Percentiles rank a stretch among this genome's conserved stretches.
phyloP scores from a whole-genome alignment of 305 asterid genomes.

The Fraxinus ornus region DNA sequence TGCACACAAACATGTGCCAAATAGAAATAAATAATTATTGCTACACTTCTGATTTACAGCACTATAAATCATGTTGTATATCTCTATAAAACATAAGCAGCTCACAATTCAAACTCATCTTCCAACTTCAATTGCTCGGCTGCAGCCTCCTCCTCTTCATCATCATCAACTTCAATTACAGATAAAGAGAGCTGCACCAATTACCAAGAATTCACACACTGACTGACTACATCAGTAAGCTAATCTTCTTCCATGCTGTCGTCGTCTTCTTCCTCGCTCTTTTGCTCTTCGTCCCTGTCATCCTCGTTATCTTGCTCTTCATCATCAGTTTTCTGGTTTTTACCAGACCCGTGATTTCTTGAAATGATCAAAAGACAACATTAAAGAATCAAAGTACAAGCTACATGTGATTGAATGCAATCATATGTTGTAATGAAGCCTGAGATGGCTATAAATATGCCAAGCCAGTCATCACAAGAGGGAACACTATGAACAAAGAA shows the following conservation, averaged over 20 bases:
- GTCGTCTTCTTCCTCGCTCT: constrained; percentile 4
- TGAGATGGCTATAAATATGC: neutral
- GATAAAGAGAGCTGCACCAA: neutral
- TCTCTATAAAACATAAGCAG: too few species aligned
- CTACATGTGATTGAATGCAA: neutral
- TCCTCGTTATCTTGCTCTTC: constrained; percentile 27
- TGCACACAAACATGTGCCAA: neutral
- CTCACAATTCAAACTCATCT: too few species aligned
- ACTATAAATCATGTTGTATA: too few species aligned
- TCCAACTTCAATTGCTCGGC: too few species aligned
- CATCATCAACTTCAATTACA: neutral
- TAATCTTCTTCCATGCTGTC: neutral
- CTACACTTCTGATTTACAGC: neutral
- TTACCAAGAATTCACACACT: neutral
- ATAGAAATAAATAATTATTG: neutral
- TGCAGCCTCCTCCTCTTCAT: too few species aligned
- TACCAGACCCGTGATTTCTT: constrained; percentile 31
- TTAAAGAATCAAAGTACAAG: neutral
- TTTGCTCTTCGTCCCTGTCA: constrained; percentile 22
- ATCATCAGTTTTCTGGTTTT: constrained; percentile 25
- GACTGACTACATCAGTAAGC: neutral
- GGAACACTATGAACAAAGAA: neutral
- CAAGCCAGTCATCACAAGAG: neutral
- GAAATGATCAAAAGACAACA: constrained; percentile 15
- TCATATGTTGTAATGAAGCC: neutral